Percentiles rank a stretch among this genome's conserved stretches.
These are phyloP conservation scores for Aciculosporium take DNA, from an alignment of 2,329 filamentous ascomycete species.

Conservation along the genomic window DNA sequence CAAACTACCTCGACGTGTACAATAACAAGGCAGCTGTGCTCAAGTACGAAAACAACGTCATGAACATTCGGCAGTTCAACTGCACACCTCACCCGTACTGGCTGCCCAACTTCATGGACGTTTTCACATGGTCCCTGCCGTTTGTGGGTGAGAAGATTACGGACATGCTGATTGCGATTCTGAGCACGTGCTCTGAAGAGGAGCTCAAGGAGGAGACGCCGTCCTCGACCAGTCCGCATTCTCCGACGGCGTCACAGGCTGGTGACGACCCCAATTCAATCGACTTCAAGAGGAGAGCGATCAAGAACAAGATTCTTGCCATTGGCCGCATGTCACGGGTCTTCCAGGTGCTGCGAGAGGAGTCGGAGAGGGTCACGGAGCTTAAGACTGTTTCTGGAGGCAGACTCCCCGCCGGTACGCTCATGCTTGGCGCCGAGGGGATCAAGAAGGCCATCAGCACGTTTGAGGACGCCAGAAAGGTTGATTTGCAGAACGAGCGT, in stretches of 20 bases:
- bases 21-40: constrained; percentile 99
- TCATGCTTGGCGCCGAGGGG: constrained; percentile 95
- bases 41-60: constrained; percentile 99
- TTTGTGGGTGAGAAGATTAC: constrained; percentile 99
- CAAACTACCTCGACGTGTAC: constrained; percentile 97
- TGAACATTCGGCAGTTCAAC: constrained; percentile 99
- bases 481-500: constrained; percentile 91
- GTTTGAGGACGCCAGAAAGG: constrained; percentile 93
- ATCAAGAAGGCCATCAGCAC: constrained; percentile 97
- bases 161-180: constrained; percentile 96
- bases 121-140: constrained; percentile 98
- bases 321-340: constrained; percentile 93
- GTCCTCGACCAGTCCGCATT: constrained; percentile 36
- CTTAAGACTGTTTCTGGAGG: constrained; percentile 94
- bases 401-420: constrained; percentile 79
- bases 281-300: constrained; percentile 87
- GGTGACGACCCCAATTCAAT: constrained; percentile 64
- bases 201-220: constrained; percentile 80
- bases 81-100: constrained; percentile 98
- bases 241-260: constrained; percentile 45
- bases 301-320: constrained; percentile 99
- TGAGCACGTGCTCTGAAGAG: constrained; percentile 98
- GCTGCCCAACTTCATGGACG: constrained; percentile 99
- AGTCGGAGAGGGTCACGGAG: constrained; percentile 92
- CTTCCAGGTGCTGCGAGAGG: constrained; percentile 95